These are phyloP conservation scores for Pleurotus djamor DNA, from an alignment of 768 basidiomycete genomes.

Conservation along the genomic window DNA sequence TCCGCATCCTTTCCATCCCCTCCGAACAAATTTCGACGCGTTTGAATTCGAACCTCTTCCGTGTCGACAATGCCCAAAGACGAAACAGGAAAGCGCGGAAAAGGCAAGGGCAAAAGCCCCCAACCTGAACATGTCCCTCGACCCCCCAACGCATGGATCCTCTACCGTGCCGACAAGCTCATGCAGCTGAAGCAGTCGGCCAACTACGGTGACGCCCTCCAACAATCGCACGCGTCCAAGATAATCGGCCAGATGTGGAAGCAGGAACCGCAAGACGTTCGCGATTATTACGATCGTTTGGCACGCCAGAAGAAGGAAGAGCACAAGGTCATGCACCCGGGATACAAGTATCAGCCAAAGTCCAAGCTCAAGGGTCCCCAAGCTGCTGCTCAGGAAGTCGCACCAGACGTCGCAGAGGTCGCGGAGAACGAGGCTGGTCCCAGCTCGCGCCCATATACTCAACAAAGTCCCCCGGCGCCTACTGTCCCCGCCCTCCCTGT, in stretches of 20 bases:
- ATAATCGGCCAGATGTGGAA: constrained; percentile 66
- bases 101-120: background rate
- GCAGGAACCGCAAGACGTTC: constrained; percentile 44
- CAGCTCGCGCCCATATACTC: background rate
- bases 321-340: constrained; percentile 50
- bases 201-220: constrained; percentile 28
- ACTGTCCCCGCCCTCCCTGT: constrained; percentile 9
- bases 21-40: background rate
- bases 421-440: background rate
- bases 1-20: background rate
- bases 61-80: background rate
- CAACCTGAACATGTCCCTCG: constrained; percentile 18
- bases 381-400: constrained; percentile 34
- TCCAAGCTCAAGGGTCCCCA: constrained; percentile 50
- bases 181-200: constrained; percentile 33
- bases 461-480: background rate
- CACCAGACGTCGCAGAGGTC: constrained; percentile 11
- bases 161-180: constrained; percentile 68
- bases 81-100: background rate
- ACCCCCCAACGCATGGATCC: constrained; percentile 82
- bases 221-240: constrained; percentile 65
- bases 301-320: constrained; percentile 53
- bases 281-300: constrained; percentile 46
- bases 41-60: background rate
- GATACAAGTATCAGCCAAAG: constrained; percentile 55